A percentile compares a stretch with the other conserved stretches of the same genome.
Conservation (phyloP, 2,329 filamentous ascomycete species). For the Fusarium praegraminearum region DNA sequence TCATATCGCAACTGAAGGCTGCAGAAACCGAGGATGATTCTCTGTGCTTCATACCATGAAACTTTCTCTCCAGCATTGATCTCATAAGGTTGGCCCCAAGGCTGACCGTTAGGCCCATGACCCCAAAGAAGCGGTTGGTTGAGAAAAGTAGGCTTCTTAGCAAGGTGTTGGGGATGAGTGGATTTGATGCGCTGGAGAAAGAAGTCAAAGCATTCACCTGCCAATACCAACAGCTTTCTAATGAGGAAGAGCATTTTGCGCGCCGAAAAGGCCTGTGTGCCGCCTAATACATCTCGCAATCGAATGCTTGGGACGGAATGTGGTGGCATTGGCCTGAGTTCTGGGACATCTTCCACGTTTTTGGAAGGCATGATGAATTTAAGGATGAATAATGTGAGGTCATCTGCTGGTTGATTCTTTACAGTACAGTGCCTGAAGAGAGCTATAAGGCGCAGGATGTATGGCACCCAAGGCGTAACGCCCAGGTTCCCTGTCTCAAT, state of each 20-base stretch:
- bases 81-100: conserved; percentile 18
- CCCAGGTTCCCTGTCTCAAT: neutral
- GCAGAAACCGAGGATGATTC: conserved; percentile 23
- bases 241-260: conserved; percentile 24
- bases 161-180: conserved; percentile 14
- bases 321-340: conserved; percentile 13
- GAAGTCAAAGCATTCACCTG: conserved; percentile 22
- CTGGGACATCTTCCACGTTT: neutral
- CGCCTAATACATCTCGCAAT: conserved; percentile 4
- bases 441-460: conserved; percentile 26
- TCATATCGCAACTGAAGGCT: conserved; percentile 30
- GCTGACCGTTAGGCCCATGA: conserved; percentile 1
- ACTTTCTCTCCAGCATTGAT: conserved; percentile 13
- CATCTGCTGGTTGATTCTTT: neutral
- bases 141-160: conserved; percentile 15
- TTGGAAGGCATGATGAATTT: conserved; percentile 15
- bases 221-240: conserved; percentile 10
- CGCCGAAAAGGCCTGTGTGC: neutral
- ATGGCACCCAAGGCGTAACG: conserved; percentile 24
- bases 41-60: conserved; percentile 35
- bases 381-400: conserved; percentile 8
- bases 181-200: conserved; percentile 17
- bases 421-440: conserved; percentile 11
- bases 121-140: conserved; percentile 6
- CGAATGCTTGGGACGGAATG: conserved; percentile 1